Percentiles rank a stretch among this genome's conserved stretches.
phyloP scores from a whole-genome alignment of 345 rosid species.

The Limnanthes douglasii region DNA sequence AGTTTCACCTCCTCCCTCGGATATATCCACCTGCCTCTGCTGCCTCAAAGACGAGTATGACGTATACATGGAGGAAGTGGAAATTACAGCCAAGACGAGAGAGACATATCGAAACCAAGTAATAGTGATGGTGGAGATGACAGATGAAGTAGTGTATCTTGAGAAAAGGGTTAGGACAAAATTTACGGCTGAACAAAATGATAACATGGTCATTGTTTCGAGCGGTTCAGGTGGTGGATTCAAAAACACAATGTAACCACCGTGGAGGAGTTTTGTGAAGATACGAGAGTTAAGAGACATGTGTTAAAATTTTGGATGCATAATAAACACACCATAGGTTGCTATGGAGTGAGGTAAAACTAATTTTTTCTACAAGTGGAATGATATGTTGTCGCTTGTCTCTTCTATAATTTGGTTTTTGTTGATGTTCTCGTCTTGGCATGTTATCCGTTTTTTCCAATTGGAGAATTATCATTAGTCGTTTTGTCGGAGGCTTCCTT shows the following conservation, averaged over 20 bases:
- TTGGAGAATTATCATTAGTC: no score
- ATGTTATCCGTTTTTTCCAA: no score
- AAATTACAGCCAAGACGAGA: conserved; percentile 39
- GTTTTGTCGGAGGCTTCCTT: no score
- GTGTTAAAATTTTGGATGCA: conserved; percentile 99
- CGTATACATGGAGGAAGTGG: conserved; percentile 31
- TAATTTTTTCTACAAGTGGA: no score
- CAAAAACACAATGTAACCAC: conserved; percentile 75
- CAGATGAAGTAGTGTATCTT: conserved; percentile 19
- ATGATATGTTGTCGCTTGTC: no score
- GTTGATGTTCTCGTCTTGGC: no score
- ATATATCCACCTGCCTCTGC: conserved; percentile 47
- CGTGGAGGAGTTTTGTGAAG: conserved; percentile 73
- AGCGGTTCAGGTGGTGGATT: conserved; percentile 80
- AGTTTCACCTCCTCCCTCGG: conserved; percentile 46
- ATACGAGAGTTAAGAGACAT: conserved; percentile 52
- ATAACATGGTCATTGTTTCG: conserved; percentile 74
- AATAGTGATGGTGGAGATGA: conserved; percentile 63
- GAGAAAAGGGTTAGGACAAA: conserved; percentile 68
- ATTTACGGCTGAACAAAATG: conserved; percentile 75
- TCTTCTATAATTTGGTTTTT: no score
- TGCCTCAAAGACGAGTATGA: conserved; percentile 30
- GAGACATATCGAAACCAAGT: conserved; percentile 79
- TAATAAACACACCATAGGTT: conserved; percentile 83
- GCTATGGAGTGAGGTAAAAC: no score